Evolutionary conservation across 2,329 filamentous ascomycete genomes (phyloP), one percentile per base, ranked within the genome.

Genomic region (Hypoxylon sp.): DNA sequence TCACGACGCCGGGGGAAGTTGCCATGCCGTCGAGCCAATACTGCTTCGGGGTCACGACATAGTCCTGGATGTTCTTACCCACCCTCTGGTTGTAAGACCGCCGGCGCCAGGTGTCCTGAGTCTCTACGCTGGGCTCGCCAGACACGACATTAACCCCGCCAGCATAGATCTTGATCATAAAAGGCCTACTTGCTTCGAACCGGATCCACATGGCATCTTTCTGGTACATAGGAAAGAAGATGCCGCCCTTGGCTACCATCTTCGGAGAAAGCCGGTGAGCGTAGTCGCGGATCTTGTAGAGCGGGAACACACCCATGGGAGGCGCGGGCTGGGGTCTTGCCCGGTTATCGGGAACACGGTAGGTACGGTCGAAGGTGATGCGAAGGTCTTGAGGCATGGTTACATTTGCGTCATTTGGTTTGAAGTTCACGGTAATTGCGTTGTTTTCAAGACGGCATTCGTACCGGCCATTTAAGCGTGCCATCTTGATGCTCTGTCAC

Each of bases 211-310:
- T 80, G 0, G 81, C 81, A 56, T 83, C 81, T 7, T 70, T 75
- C 67, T 80, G 74, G 69, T 84, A 80, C 78, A 86, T 85, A 0
- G 83, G 80, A 4, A 86, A 74, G 69, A 86, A 82, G 0, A 83
- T 52, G 1, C 84, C 83, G 2, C 81, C 81, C 65, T 84, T 83
- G 1, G 65, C 69, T 0, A 67, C 72, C 72, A 85, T 80, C 3
- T 73, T 57, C 0, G 65, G 10, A 0, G 79, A 79, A 17, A 86
- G 70, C 0, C 71, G 75, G 0, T 69, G 53, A 6, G 73, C 66
- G 58, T 80, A 80, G 4, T 79, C 64, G 2, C 67, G 63, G 15
- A 81, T 74, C 37, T 76, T 74, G 68, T 78, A 82, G 2, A 85
- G 72, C 1, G 79, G 80, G 69, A 84, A 84, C 0, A 19, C 8